A percentile compares a stretch with the other conserved stretches of the same genome.
These are phyloP conservation scores for Microbotryum violaceum DNA, from an alignment of 1,284 basidiomycete species.

Conservation along the genomic window DNA sequence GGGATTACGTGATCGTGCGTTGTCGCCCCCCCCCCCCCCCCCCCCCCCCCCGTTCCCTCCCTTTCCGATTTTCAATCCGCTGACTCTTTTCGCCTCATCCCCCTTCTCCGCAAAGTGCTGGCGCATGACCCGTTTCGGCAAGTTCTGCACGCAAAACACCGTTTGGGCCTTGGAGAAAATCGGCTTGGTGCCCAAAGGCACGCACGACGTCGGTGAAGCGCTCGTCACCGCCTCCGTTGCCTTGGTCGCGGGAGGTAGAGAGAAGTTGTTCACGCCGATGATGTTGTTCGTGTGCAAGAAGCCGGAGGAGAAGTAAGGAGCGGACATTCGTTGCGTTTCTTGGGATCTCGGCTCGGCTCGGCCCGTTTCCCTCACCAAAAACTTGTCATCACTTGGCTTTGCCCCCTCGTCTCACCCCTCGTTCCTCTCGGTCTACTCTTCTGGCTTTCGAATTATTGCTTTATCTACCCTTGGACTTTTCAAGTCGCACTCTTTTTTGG, in stretches of 20 bases:
- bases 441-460: neutral
- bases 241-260: conserved; percentile 12
- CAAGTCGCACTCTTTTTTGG: neutral
- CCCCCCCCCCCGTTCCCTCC: neutral
- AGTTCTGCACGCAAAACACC: conserved; percentile 72
- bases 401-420: neutral
- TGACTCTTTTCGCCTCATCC: conserved; percentile 40
- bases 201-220: conserved; percentile 79
- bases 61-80: neutral
- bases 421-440: neutral
- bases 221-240: conserved; percentile 60
- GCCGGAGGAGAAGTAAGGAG: neutral
- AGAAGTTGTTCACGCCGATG: conserved; percentile 23
- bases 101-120: conserved; percentile 41
- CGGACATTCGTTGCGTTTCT: too few species aligned
- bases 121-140: conserved; percentile 84
- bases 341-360: too few species aligned
- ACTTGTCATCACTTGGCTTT: neutral
- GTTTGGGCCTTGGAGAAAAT: conserved; percentile 71
- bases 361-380: too few species aligned
- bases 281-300: conserved; percentile 21
- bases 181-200: conserved; percentile 84
- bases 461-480: neutral
- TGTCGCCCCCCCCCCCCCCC: too few species aligned
- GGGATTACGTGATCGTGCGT: conserved; percentile 56